Base-by-base conservation (phyloP, 129 eudicot species). In the Tagetes erecta region DNA sequence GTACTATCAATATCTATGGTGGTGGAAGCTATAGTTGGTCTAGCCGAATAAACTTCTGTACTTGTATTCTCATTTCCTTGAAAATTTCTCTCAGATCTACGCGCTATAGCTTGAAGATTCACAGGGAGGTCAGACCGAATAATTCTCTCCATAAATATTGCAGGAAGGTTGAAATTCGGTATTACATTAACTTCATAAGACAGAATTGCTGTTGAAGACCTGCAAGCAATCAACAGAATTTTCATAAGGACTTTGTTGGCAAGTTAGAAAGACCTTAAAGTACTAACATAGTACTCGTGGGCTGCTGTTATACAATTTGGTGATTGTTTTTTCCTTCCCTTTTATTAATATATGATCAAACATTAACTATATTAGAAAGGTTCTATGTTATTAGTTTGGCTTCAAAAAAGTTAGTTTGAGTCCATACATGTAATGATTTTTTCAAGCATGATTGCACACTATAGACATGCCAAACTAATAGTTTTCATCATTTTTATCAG, bases 41-140 rank as follows among this genome's bases (percentile, higher is more conserved):
- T 38, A 71, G 64, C 67, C 11, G 41, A 67, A 66, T 76, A 67
- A 47, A 27, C 67, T 66, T 80, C 81, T 64, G 78, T 60, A 52
- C 62, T 27, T 56, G 78, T 72, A 41, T 62, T 82, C 74, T 84
- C 87, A 76, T 79, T 84, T 56, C 90, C 97, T 74, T 76, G 80
- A 71, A 90, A 88, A 42, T 42, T 76, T 71, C 81, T 81, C 81
- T 93, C 98, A 37, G 98, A 87, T 85, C 96, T 86, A 11, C 92
- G 85, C 34, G 98, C 97, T 78, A 93, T 83, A 14, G 98, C 98
- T 81, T 88, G 97, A 77, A 93, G 98, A 84, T 93, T 93, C 76
- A 93, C 91, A 39, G 98, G 98, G 81, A 93, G 97, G 68, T 93
- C 98, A 60, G 97, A 90, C 63, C 87, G 81, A 37, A 93, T 93